Conservation (phyloP, 2,329 filamentous ascomycete genomes). For the Botrytis galanthina region DNA sequence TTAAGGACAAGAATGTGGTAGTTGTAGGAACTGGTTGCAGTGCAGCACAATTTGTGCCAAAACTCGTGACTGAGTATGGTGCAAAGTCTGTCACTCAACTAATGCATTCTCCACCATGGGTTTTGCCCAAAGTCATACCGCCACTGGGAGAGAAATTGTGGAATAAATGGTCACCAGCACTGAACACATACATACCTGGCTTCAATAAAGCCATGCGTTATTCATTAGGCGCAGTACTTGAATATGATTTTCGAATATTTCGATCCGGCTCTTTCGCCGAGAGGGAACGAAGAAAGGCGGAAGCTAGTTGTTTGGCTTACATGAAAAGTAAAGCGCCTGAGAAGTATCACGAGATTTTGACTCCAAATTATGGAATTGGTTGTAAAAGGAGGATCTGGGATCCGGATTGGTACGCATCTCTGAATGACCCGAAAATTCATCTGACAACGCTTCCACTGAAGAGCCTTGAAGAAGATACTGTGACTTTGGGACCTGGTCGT, state of each 20-base stretch:
- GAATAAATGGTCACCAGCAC: conserved; percentile 46
- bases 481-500: conserved; percentile 51
- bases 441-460: conserved; percentile 53
- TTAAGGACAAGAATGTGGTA: conserved; percentile 54
- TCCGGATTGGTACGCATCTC: conserved; percentile 48
- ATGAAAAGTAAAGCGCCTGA: conserved; percentile 50
- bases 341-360: conserved; percentile 57
- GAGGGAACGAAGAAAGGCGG: conserved; percentile 43
- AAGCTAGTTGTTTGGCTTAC: conserved; percentile 44
- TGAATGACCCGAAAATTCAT: conserved; percentile 50
- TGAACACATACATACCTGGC: conserved; percentile 49
- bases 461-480: conserved; percentile 46
- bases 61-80: conserved; percentile 44
- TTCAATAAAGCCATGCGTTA: conserved; percentile 45
- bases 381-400: conserved; percentile 58
- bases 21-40: conserved; percentile 58
- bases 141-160: conserved; percentile 44
- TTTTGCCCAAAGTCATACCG: conserved; percentile 43
- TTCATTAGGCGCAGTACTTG: conserved; percentile 42
- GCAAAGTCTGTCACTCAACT: conserved; percentile 58
- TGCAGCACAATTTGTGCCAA: conserved; percentile 55
- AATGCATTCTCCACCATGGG: conserved; percentile 58
- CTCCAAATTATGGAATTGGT: conserved; percentile 54
- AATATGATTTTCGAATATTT: conserved; percentile 50
- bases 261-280: conserved; percentile 42